Conservation (phyloP, 441 rosid genomes). For the Lagerstroemia fauriei region DNA sequence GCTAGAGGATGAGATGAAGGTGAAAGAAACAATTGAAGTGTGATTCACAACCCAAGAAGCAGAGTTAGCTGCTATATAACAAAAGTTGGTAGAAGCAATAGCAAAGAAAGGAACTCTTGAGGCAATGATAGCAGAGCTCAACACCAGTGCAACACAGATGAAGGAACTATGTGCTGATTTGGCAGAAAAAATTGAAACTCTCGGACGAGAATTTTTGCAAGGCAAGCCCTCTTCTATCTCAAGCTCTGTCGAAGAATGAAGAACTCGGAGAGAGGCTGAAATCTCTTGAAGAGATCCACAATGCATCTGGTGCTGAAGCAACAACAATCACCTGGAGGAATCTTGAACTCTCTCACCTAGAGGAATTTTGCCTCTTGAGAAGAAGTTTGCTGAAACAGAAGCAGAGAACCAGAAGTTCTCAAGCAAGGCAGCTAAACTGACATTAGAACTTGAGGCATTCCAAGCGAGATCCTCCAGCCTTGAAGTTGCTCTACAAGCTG, state of each 20-base stretch:
- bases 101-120: conserved; percentile 65
- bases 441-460: conserved; percentile 68
- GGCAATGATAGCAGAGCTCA: conserved; percentile 53
- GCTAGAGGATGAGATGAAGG: conserved; percentile 53
- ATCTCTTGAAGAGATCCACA: conserved; percentile 61
- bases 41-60: conserved; percentile 43
- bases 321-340: conserved; percentile 67
- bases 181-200: conserved; percentile 61
- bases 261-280: conserved; percentile 77
- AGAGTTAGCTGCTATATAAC: conserved; percentile 36
- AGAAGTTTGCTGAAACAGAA: conserved; percentile 63
- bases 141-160: conserved; percentile 41
- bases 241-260: conserved; percentile 65
- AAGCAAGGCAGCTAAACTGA: conserved; percentile 57
- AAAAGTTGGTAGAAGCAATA: conserved; percentile 37
- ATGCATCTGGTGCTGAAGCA: conserved; percentile 59
- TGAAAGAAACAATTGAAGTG: conserved; percentile 48
- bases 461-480: conserved; percentile 69
- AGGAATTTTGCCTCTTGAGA: conserved; percentile 69
- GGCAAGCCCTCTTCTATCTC: conserved; percentile 65
- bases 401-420: conserved; percentile 54
- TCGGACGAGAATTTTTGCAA: conserved; percentile 66
- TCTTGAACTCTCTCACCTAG: conserved; percentile 68
- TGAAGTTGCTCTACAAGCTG: conserved; percentile 65
- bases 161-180: conserved; percentile 57